Evolutionary conservation across 305 asterid species (phyloP).

Genomic region (Fraxinus paxiana): DNA sequence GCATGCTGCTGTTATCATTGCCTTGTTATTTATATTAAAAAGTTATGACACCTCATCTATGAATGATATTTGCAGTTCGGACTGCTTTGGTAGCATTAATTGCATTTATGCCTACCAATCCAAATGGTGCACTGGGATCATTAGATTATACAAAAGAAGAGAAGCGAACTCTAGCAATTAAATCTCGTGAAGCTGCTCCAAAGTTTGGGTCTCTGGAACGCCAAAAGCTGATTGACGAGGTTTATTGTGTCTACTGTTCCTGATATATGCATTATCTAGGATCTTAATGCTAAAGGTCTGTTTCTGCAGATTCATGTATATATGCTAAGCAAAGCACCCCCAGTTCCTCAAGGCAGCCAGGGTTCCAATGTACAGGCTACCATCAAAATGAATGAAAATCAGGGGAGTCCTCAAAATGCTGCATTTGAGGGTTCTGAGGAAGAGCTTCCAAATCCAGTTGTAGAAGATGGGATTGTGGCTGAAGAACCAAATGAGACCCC

Average conservation of each 20-base stretch:
- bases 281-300: neutral
- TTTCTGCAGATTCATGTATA: conserved; percentile 58
- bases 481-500: conserved; percentile 22
- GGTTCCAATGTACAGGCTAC: conserved; percentile 23
- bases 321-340: conserved; percentile 54
- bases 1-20: neutral
- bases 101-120: conserved; percentile 83
- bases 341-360: conserved; percentile 40
- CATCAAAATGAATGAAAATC: conserved; percentile 26
- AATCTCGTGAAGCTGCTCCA: conserved; percentile 62
- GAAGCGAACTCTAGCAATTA: conserved; percentile 65
- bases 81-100: conserved; percentile 82
- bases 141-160: conserved; percentile 75
- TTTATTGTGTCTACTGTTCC: conserved; percentile 20
- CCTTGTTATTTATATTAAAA: conserved; percentile 33
- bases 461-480: conserved; percentile 21
- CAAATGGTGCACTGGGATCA: conserved; percentile 84
- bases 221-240: conserved; percentile 77
- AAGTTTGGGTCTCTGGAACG: conserved; percentile 60
- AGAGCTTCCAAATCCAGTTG: conserved; percentile 19
- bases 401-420: conserved; percentile 21
- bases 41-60: neutral
- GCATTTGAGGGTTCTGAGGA: conserved; percentile 28
- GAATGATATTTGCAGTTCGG: conserved; percentile 49
- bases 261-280: neutral